Evolutionary conservation across 805 yeast genomes (phyloP).

Genomic region (Torulaspora maleeae): DNA sequence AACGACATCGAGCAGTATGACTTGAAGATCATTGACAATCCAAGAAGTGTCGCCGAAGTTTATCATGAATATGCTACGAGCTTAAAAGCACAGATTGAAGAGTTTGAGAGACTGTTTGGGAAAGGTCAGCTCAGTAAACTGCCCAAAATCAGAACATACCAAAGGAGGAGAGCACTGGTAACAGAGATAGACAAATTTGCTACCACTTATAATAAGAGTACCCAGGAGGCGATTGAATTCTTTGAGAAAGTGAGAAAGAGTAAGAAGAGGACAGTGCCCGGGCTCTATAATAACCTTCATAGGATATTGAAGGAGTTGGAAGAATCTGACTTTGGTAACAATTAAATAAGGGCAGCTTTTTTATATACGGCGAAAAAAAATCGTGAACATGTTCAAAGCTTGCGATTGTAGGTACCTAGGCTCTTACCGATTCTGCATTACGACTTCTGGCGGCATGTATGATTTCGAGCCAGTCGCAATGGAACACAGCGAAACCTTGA

Average conservation of each 20-base stretch:
- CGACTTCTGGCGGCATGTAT: slow-evolving; percentile 29
- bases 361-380: slow-evolving; percentile 3
- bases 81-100: slow-evolving; percentile 35
- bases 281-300: slow-evolving; percentile 37
- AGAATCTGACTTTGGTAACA: not conserved
- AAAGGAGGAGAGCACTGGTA: slow-evolving; percentile 37
- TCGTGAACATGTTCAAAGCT: not conserved
- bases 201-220: slow-evolving; percentile 23
- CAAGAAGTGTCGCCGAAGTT: slow-evolving; percentile 33
- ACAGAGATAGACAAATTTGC: slow-evolving; percentile 36
- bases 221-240: slow-evolving; percentile 30
- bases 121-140: slow-evolving; percentile 29
- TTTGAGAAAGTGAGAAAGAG: slow-evolving; percentile 33
- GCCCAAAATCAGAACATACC: slow-evolving; percentile 38
- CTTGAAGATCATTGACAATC: slow-evolving; percentile 32
- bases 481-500: slow-evolving; percentile 35
- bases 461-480: slow-evolving; percentile 32
- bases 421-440: slow-evolving; percentile 23
- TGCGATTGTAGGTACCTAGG: not conserved
- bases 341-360: not conserved
- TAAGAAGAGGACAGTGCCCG: slow-evolving; percentile 37
- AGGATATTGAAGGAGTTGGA: slow-evolving; percentile 25
- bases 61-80: slow-evolving; percentile 34
- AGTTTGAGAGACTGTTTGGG: slow-evolving; percentile 34
- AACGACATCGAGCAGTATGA: slow-evolving; percentile 16